Conservation (phyloP, 129 eudicot genomes). For the Escallonia herrerae region DNA sequence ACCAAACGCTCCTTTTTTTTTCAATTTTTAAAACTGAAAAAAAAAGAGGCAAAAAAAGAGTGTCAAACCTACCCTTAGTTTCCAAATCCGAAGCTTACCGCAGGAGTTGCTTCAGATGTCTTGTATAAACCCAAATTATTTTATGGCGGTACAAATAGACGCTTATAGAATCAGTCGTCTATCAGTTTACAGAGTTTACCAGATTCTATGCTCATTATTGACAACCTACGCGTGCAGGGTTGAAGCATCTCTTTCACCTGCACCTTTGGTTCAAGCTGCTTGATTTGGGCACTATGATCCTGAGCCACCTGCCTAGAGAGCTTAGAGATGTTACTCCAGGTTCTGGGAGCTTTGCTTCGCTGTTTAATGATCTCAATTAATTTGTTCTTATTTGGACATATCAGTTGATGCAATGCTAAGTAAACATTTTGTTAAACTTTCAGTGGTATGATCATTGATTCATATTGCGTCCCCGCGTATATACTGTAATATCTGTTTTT, state of each 20-base stretch:
- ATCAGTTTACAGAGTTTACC: neutral
- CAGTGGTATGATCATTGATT: too few relatives aligned
- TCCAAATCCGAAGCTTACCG: neutral
- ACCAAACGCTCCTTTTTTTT: too few relatives aligned
- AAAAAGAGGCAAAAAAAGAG: too few relatives aligned
- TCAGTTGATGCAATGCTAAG: neutral
- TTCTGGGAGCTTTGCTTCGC: neutral
- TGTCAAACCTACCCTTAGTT: too few relatives aligned
- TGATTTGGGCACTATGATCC: conserved; percentile 26
- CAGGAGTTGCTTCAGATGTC: neutral
- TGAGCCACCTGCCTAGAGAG: neutral
- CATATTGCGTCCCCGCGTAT: too few relatives aligned
- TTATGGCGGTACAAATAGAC: too few relatives aligned
- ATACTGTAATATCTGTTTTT: too few relatives aligned
- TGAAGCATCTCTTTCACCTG: conserved; percentile 46
- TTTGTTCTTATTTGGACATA: neutral
- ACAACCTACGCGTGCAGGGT: conserved; percentile 27
- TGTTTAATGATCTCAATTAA: neutral
- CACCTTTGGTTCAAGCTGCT: conserved; percentile 63
- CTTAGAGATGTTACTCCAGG: neutral
- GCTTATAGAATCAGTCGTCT: neutral
- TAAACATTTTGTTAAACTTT: conserved; percentile 1
- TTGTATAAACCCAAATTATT: neutral
- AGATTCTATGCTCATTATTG: neutral
- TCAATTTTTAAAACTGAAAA: too few relatives aligned